phyloP scores from a whole-genome alignment of 1,139 yeast species.

The Geotrichum phurueaensis region DNA sequence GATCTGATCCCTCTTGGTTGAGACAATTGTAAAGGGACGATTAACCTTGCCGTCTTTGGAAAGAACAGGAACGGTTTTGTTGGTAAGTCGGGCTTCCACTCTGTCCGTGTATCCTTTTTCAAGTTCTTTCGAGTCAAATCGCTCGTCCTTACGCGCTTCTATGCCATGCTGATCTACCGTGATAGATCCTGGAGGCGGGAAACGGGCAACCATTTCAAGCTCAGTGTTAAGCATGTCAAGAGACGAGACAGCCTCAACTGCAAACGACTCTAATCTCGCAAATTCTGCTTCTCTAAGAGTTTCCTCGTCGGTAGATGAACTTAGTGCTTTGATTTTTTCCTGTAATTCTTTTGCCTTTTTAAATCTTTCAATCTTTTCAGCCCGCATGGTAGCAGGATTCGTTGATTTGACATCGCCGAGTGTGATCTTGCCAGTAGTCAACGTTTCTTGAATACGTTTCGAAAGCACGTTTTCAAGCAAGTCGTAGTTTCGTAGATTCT shows the following conservation, averaged over 20 bases:
- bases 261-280: constrained; percentile 49
- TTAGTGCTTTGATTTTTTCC: constrained; percentile 23
- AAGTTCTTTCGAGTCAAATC: background rate
- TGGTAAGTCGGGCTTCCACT: constrained; percentile 11
- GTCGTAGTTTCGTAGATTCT: constrained; percentile 13
- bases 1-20: constrained; percentile 50
- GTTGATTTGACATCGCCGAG: constrained; percentile 30
- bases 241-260: constrained; percentile 48
- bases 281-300: constrained; percentile 50
- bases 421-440: constrained; percentile 13
- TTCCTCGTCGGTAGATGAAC: constrained; percentile 36
- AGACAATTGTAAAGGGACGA: constrained; percentile 75
- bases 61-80: constrained; percentile 28
- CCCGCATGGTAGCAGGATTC: constrained; percentile 54
- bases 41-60: constrained; percentile 62
- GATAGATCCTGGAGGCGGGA: constrained; percentile 19
- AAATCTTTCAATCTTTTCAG: constrained; percentile 65
- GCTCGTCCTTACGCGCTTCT: constrained; percentile 4
- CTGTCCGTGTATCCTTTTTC: constrained; percentile 11
- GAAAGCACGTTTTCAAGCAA: constrained; percentile 9
- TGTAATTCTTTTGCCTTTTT: constrained; percentile 53
- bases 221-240: constrained; percentile 57
- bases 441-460: constrained; percentile 19
- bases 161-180: constrained; percentile 11
- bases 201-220: constrained; percentile 42